Evolutionary conservation across 1,284 basidiomycete species (phyloP).

Genomic region (Cryptococcus deneoformans): DNA sequence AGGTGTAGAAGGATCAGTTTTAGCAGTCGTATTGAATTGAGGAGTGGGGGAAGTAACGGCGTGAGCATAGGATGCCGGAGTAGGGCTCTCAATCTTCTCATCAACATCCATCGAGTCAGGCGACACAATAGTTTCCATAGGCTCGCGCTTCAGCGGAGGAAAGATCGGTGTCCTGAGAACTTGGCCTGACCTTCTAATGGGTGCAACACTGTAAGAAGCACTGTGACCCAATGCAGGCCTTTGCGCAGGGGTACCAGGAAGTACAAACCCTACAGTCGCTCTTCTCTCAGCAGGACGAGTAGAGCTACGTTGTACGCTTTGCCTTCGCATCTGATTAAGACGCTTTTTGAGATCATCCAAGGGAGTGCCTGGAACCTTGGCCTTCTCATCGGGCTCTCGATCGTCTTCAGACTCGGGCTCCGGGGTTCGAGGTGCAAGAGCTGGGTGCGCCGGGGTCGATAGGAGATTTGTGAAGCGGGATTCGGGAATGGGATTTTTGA

Average conservation of each 20-base stretch:
- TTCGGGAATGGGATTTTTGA: constrained; percentile 28
- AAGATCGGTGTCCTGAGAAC: constrained; percentile 17
- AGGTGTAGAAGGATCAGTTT: constrained; percentile 12
- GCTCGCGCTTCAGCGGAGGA: constrained; percentile 5
- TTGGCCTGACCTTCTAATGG: constrained; percentile 1
- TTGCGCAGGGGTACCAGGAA: constrained; percentile 30
- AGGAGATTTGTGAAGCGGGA: constrained; percentile 10
- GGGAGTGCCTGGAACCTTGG: constrained; percentile 20
- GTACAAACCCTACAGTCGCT: constrained; percentile 33
- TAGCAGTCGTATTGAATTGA: background rate
- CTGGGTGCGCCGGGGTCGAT: constrained; percentile 30
- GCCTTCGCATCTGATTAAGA: constrained; percentile 24
- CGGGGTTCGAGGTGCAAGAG: constrained; percentile 15
- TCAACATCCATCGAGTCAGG: background rate
- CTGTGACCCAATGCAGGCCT: constrained; percentile 3
- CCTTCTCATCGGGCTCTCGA: background rate
- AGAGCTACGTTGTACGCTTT: constrained; percentile 17
- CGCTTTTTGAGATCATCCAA: constrained; percentile 33
- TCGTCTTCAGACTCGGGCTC: constrained; percentile 6
- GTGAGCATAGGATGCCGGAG: background rate
- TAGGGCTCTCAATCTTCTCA: background rate
- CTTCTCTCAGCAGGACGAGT: constrained; percentile 14
- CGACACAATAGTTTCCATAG: background rate
- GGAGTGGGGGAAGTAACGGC: background rate
- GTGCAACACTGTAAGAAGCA: constrained; percentile 18